Evolutionary conservation across 148 eudicot species (phyloP).

Genomic region (Vaccinium macrocarpon): DNA sequence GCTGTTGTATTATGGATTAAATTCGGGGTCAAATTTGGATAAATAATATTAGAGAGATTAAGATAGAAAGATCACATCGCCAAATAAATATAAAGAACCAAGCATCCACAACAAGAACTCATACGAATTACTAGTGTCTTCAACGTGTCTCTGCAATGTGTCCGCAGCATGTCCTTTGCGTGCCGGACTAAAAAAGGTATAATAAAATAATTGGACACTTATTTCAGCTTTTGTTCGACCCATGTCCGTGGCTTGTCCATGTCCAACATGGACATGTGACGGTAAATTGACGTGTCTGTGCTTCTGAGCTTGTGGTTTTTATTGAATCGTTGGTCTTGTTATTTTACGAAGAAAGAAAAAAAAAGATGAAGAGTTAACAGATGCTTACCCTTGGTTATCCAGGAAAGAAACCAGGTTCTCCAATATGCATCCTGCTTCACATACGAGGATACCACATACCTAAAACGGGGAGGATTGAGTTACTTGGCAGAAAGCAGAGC

Average conservation of each 20-base stretch:
- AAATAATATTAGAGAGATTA: not conserved
- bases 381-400: slow-evolving; percentile 80
- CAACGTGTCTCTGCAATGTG: not conserved
- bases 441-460: slow-evolving; percentile 91
- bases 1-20: not conserved
- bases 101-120: not conserved
- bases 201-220: not conserved
- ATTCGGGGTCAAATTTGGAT: not conserved
- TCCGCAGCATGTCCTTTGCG: not conserved
- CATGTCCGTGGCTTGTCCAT: not conserved
- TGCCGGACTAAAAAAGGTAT: not conserved
- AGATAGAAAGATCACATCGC: not conserved
- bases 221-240: not conserved
- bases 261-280: not conserved
- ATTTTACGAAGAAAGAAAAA: not conserved
- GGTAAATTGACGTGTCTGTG: not conserved
- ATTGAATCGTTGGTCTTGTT: not conserved
- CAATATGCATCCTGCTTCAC: slow-evolving; percentile 99
- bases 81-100: not conserved
- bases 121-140: not conserved
- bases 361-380: slow-evolving; percentile 12
- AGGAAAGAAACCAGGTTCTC: slow-evolving; percentile 84
- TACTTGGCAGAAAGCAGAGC: slow-evolving; percentile 10
- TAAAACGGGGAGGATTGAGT: slow-evolving; percentile 23
- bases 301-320: not conserved